These are phyloP conservation scores for Tubosaeta sp. DNA, from an alignment of 768 basidiomycete genomes.

Conservation along the genomic window DNA sequence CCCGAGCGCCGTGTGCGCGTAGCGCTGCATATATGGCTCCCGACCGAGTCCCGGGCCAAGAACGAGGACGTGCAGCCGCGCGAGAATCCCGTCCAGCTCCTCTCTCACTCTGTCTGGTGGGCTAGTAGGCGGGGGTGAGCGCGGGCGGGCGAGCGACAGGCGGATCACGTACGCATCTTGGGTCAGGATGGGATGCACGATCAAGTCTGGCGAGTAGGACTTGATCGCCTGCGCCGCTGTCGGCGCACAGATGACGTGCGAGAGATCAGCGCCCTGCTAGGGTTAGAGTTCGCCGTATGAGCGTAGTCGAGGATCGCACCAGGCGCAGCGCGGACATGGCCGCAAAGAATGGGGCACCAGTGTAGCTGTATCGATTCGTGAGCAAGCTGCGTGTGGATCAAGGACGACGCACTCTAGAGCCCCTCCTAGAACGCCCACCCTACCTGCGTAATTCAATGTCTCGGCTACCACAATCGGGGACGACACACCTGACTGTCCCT, in stretches of 20 bases:
- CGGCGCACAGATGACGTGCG: conserved; percentile 96
- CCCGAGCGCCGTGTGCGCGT: conserved; percentile 68
- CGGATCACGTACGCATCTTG: conserved; percentile 53
- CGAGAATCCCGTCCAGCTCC: conserved; percentile 63
- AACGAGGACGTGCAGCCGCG: conserved; percentile 86
- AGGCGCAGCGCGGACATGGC: conserved; percentile 86
- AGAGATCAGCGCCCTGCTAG: conserved; percentile 46
- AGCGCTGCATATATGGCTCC: conserved; percentile 83
- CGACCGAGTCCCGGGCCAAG: conserved; percentile 94
- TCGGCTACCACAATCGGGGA: background rate
- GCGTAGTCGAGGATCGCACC: conserved; percentile 35
- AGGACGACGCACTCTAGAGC: conserved; percentile 71
- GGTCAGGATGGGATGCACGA: conserved; percentile 89
- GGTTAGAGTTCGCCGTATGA: background rate
- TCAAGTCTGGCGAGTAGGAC: conserved; percentile 93
- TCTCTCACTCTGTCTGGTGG: conserved; percentile 43
- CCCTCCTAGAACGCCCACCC: conserved; percentile 92
- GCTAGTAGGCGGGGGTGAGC: conserved; percentile 28
- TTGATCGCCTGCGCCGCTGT: conserved; percentile 92
- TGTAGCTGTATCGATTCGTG: conserved; percentile 58
- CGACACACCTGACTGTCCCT: conserved; percentile 83
- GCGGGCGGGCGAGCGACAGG: background rate
- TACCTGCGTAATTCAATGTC: conserved; percentile 41
- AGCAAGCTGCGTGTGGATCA: background rate
- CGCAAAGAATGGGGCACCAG: conserved; percentile 95